phyloP scores from a whole-genome alignment of 371 early-diverging fungal species.

The Mortierella sp. region DNA sequence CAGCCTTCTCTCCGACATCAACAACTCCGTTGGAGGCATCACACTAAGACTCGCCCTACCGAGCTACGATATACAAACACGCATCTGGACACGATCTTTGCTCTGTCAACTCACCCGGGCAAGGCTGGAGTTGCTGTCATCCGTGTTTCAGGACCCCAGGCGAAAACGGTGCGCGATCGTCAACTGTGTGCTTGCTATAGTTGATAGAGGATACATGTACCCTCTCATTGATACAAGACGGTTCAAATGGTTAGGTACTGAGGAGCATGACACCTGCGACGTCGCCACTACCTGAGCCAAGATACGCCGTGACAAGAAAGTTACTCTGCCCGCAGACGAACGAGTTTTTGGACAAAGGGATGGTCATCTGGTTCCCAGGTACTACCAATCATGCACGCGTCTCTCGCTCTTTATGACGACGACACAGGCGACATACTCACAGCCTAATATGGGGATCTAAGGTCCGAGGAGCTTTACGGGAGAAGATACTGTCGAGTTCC shows the following conservation, averaged over 20 bases:
- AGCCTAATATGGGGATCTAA: background rate
- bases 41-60: constrained; percentile 1
- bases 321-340: constrained; percentile 62
- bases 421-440: background rate
- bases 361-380: constrained; percentile 77
- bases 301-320: constrained; percentile 62
- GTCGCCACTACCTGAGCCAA: constrained; percentile 51
- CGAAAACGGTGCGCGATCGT: constrained; percentile 56
- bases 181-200: too few relatives aligned
- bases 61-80: constrained; percentile 36
- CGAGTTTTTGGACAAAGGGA: constrained; percentile 67
- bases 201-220: too few relatives aligned
- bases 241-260: constrained; percentile 24
- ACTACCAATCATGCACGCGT: constrained; percentile 1
- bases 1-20: background rate
- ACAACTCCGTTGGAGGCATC: background rate
- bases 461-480: constrained; percentile 84
- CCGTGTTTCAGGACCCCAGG: constrained; percentile 76
- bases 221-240: too few relatives aligned
- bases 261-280: constrained; percentile 30
- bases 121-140: constrained; percentile 86
- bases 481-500: constrained; percentile 83
- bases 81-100: constrained; percentile 75
- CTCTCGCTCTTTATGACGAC: background rate
- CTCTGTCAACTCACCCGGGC: constrained; percentile 79